Evolutionary conservation across 345 rosid genomes (phyloP), one percentile per base, ranked within the genome.

Genomic region (Physaria fendleri): DNA sequence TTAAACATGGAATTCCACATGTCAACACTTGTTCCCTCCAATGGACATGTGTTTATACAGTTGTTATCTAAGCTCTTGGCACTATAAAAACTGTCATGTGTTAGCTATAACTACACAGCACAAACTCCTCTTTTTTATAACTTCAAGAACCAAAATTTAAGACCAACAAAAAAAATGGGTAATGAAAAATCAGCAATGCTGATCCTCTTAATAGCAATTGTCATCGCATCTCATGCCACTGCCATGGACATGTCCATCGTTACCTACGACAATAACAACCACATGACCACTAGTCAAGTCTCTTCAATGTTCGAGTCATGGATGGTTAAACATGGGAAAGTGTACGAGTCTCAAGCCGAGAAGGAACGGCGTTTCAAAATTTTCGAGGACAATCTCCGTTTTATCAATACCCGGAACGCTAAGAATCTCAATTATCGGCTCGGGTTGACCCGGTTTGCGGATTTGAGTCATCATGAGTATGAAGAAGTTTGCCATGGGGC

Each of bases 221-320:
- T 46, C 38, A 16, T 73, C 3, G 18, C 54, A 8, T 56, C 72
- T 6, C 56, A 54, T 49, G 54, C 40, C 44, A 68, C 5, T 1
- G 79, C 89, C 30, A 11, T 79, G 80, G 82, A 87, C 70, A 81
- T 81, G 87, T 81, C 94, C 14, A 74, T 81, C 28, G 50, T 81
- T 8, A 71, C 72, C 51, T 79, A 73, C 65, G 64, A 82, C n/a
- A 30, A 46, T 16, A 54, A 6, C n/a, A 28, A 59, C 21, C 29
- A 28, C 2, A 22, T 43, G 1, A 64, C 54, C 24, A n/a, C 48
- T 0, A 6, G 56, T 46, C 5, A 79, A 60, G 35, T 73, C 2
- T 12, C 13, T 38, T 62, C 28, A 16, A 62, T 83, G 24, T 86
- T 78, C 55, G 87, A 83, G 69, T 30, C 50, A 22, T 86, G 95